Base-by-base conservation (phyloP, 805 yeast genomes). In the Sugiyamaella floridensis region DNA sequence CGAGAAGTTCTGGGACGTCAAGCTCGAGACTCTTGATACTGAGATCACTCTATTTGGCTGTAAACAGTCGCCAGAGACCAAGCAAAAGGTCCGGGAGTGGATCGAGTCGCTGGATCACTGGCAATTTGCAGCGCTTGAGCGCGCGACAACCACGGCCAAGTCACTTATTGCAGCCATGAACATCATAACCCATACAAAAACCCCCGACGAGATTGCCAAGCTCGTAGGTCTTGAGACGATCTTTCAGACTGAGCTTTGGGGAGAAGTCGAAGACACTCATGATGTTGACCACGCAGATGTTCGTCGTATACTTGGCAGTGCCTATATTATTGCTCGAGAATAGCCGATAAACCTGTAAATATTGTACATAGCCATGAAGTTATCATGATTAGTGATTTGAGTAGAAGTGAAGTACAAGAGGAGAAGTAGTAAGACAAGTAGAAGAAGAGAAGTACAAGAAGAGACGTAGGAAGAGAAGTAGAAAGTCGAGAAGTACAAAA, bases 181-280 rank as follows among this genome's bases (percentile, higher is more conserved):
- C 16, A 68, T 88, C 40, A 70, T 89, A 49, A 75, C 64, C 8
- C 59, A 63, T 44, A 60, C 66, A 9, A 58, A 71, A 28, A 67
- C 77, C 49, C 70, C 86, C 15, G 89, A 85, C 50, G 86, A 88
- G 56, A 76, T 92, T 41, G 85, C 90, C 1, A 80, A 80, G 61
- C 78, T 85, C 53, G 89, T 89, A 9, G 83, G 85, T 52, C 73
- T 93, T 61, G 99, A 93, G 65, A 83, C 83, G 12, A 81, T 84
- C 34, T 80, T 79, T 69, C 99, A 93, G 70, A 86, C 95, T 37
- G 82, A 81, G 19, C 78, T 83, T 63, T 93, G 99, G 99, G 99
- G 99, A 32, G 97, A 92, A 69, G 98, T 92, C 20, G 98, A 93
- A 71, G 99, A 93, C 64, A 89, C 98, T 2, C 99, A 93, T 66